A percentile compares a stretch with the other conserved stretches of the same genome.
Conservation (phyloP, 2,329 filamentous ascomycete species). For the Fusarium nanum region DNA sequence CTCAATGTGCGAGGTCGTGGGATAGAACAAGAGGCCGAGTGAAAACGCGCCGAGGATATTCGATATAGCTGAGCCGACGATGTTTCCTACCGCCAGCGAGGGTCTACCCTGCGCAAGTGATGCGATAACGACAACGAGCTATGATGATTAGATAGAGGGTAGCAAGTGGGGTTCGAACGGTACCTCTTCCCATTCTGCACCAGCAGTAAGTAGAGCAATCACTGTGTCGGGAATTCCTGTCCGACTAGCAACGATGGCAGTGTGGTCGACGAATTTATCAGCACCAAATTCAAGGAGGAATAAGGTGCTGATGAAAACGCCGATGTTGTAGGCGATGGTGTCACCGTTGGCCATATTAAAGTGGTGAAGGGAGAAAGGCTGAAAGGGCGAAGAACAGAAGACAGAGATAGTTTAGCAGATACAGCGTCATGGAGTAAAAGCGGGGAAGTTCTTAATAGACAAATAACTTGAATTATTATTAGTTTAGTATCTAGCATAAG, state of each 20-base stretch:
- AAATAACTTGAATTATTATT: too few species aligned
- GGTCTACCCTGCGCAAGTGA: not conserved
- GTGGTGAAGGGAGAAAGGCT: too few species aligned
- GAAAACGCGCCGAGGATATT: not conserved
- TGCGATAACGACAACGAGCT: not conserved
- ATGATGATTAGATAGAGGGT: rapidly evolving
- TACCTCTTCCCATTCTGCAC: not conserved
- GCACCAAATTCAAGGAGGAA: not conserved
- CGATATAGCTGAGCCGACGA: not conserved
- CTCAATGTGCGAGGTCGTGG: rapidly evolving
- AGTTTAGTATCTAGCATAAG: too few species aligned
- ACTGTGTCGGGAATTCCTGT: not conserved
- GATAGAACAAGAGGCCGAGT: not conserved
- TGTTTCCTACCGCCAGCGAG: not conserved
- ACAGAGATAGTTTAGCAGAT: rapidly evolving
- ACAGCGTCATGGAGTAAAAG: rapidly evolving
- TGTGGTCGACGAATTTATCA: not conserved
- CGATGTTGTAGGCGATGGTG: not conserved
- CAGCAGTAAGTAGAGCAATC: not conserved
- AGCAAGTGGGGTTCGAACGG: rapidly evolving
- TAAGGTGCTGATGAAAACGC: not conserved
- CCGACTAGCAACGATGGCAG: not conserved
- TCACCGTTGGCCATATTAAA: not conserved
- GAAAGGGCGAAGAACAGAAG: too few species aligned
- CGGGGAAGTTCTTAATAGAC: rapidly evolving